phyloP scores from a whole-genome alignment of 768 basidiomycete genomes.

The Leccinum disarticulatum region DNA sequence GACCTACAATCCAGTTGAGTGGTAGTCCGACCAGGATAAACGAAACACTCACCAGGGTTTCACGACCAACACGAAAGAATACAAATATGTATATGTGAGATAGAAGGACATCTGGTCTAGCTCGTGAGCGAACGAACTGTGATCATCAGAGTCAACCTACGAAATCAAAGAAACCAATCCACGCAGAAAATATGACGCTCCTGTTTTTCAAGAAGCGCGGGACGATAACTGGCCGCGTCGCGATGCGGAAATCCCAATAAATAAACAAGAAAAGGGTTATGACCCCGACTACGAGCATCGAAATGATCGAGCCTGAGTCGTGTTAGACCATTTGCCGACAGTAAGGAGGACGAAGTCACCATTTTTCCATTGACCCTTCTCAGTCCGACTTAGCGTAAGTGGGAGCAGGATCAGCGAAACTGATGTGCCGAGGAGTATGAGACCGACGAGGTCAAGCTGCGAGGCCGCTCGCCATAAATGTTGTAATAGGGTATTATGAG shows the following conservation, averaged over 20 bases:
- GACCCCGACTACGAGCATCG: conserved; percentile 50
- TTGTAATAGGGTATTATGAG: neutral
- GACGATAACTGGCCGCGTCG: conserved; percentile 60
- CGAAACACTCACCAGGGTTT: conserved; percentile 42
- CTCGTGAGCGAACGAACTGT: conserved; percentile 2
- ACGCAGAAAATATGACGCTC: conserved; percentile 56
- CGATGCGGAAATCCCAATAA: conserved; percentile 50
- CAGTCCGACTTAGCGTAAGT: conserved; percentile 46
- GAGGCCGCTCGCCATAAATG: conserved; percentile 24
- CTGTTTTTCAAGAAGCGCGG: conserved; percentile 56
- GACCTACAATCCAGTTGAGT: conserved; percentile 40
- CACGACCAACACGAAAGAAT: conserved; percentile 59
- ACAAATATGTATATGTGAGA: conserved; percentile 72
- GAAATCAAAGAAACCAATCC: conserved; percentile 67
- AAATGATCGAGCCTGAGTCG: conserved; percentile 46
- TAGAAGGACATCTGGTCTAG: conserved; percentile 55
- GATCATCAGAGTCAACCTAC: conserved; percentile 28
- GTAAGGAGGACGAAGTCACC: conserved; percentile 26
- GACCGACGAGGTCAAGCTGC: conserved; percentile 50
- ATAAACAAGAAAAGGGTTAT: conserved; percentile 43
- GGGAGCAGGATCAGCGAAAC: conserved; percentile 56
- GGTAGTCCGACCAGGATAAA: neutral
- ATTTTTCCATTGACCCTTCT: conserved; percentile 44
- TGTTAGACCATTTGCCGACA: conserved; percentile 4
- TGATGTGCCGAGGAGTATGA: conserved; percentile 49